Percentiles rank a stretch among this genome's conserved stretches.
phyloP scores from a whole-genome alignment of 768 basidiomycete genomes.

The Lactarius sp. region DNA sequence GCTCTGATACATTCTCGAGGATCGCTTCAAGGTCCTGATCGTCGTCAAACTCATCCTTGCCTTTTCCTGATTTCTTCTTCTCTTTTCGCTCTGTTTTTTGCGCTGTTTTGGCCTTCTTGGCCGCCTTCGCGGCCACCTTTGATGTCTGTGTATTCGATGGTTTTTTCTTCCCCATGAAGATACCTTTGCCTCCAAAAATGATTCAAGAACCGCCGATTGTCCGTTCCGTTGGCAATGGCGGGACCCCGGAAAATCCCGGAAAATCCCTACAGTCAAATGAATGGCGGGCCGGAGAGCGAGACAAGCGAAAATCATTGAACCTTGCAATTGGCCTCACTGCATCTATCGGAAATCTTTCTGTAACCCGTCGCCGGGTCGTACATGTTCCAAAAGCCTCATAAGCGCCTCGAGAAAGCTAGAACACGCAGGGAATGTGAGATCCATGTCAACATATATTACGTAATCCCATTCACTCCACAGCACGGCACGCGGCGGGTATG shows the following conservation, averaged over 20 bases:
- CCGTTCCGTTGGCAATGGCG: neutral
- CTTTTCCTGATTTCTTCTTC: slow-evolving; percentile 50
- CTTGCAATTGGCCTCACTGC: neutral
- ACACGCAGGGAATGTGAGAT: neutral
- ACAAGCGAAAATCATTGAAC: neutral
- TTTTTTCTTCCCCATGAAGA: slow-evolving; percentile 54
- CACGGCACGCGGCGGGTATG: too few relatives aligned
- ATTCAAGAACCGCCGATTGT: neutral
- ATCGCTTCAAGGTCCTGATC: slow-evolving; percentile 82
- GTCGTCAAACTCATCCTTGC: slow-evolving; percentile 51
- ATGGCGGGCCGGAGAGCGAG: neutral
- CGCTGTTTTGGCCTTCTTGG: slow-evolving; percentile 61
- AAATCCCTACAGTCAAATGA: neutral
- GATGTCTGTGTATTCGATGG: slow-evolving; percentile 27
- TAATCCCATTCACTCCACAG: neutral
- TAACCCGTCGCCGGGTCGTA: neutral
- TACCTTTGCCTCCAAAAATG: neutral
- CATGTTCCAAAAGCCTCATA: neutral
- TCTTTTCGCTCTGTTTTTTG: slow-evolving; percentile 70
- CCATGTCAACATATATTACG: neutral
- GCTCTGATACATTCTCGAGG: slow-evolving; percentile 58
- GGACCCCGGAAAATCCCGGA: neutral
- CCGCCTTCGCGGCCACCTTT: slow-evolving; percentile 48
- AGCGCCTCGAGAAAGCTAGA: neutral
- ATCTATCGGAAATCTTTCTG: neutral